Evolutionary conservation across 495 filamentous ascomycete genomes (phyloP).

Genomic region (Filosporella fistucella): DNA sequence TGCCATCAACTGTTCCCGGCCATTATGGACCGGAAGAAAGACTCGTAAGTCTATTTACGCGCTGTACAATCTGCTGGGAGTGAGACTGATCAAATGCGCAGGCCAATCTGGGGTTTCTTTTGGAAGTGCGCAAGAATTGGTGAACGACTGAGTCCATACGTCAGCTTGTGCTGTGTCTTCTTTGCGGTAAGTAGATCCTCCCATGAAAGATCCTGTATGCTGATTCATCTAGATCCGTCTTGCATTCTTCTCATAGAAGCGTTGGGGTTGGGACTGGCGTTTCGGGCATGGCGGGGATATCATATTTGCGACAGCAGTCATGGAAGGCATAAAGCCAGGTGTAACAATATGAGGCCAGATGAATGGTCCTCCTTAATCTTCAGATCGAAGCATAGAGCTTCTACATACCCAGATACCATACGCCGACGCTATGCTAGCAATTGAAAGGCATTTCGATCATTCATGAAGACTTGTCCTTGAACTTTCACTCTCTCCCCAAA

Average conservation of each 20-base stretch:
- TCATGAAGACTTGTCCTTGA: conserved; percentile 11
- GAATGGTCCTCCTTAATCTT: neutral
- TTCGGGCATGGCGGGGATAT: conserved; percentile 7
- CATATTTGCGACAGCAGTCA: no score
- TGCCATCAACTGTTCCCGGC: conserved; percentile 85
- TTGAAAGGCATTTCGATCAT: conserved; percentile 4
- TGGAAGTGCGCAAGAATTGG: conserved; percentile 96
- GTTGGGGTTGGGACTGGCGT: no score
- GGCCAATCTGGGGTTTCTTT: conserved; percentile 60
- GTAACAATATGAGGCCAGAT: no score
- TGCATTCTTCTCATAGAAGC: no score
- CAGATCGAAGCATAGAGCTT: neutral
- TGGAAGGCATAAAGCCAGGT: no score
- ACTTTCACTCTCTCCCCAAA: conserved; percentile 58
- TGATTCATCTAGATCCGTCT: conserved; percentile 16
- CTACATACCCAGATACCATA: neutral
- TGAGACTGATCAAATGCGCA: conserved; percentile 1
- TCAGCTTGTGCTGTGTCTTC: conserved; percentile 86
- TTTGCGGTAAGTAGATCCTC: conserved; percentile 74
- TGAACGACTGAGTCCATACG: conserved; percentile 91
- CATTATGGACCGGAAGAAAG: conserved; percentile 89
- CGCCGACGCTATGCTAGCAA: conserved; percentile 21
- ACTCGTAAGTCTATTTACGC: conserved; percentile 53
- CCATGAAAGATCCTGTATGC: neutral
- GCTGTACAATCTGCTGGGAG: neutral